phyloP scores from a whole-genome alignment of 202 grass and related monocot genomes.

The Eragrostis tef region DNA sequence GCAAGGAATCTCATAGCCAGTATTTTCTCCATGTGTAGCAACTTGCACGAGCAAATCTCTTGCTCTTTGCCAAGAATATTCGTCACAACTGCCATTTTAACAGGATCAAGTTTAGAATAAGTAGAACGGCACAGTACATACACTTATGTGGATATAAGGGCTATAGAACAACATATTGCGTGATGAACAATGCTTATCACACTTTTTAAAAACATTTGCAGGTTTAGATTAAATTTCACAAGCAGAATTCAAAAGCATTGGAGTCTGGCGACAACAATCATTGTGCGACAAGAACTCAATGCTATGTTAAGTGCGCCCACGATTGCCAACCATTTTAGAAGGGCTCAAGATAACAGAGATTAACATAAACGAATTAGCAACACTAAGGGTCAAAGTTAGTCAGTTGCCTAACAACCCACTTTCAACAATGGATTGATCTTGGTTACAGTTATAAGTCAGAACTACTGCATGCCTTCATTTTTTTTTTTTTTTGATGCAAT shows the following conservation, averaged over 20 bases:
- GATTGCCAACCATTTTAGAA: background rate
- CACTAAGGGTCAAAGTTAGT: background rate
- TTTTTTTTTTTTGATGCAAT: too few relatives aligned
- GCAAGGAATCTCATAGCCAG: constrained; percentile 87
- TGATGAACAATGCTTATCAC: background rate
- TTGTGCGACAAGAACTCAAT: background rate
- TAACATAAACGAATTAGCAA: background rate
- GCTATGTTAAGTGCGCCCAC: background rate
- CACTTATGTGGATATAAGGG: background rate
- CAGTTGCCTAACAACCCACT: background rate
- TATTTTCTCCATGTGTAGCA: constrained; percentile 93
- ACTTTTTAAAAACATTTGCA: background rate
- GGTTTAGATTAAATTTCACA: background rate
- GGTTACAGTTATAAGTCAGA: background rate
- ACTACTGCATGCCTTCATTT: background rate
- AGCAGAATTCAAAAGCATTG: background rate
- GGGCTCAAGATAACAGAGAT: background rate
- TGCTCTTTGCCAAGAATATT: constrained; percentile 90
- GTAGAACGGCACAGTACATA: background rate
- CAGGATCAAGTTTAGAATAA: background rate
- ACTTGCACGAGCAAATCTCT: constrained; percentile 93
- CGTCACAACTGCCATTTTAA: constrained; percentile 71
- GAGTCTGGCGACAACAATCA: background rate
- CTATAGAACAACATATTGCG: constrained; percentile 14
- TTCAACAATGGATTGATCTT: constrained; percentile 4